These are phyloP conservation scores for Cymbopogon citratus DNA, from an alignment of 176 grass and related monocot genomes.

Conservation along the genomic window DNA sequence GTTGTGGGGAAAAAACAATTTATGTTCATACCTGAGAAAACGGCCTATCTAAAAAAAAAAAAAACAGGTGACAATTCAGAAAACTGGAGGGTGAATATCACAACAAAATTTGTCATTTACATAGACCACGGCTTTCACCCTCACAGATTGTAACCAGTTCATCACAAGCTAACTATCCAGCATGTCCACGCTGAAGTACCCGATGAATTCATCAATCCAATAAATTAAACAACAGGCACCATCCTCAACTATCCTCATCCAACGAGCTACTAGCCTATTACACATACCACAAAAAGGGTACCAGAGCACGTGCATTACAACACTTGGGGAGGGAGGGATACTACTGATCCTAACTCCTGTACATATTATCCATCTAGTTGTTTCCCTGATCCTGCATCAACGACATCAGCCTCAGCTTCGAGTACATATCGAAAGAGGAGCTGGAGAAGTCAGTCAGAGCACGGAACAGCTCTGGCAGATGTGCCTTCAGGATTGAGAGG, in stretches of 20 bases:
- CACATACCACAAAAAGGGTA: slow-evolving; percentile 19
- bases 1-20: no score
- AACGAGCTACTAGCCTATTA: slow-evolving; percentile 1
- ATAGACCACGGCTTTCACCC: not conserved
- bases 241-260: slow-evolving; percentile 26
- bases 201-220: not conserved
- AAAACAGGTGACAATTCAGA: not conserved
- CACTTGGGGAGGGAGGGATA: not conserved
- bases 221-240: slow-evolving; percentile 16
- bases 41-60: no score
- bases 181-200: not conserved
- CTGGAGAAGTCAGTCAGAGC: slow-evolving; percentile 67
- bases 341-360: slow-evolving; percentile 33
- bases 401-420: slow-evolving; percentile 57
- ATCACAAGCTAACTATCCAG: not conserved
- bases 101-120: not conserved
- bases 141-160: not conserved
- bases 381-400: slow-evolving; percentile 46
- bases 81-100: not conserved
- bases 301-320: slow-evolving; percentile 28
- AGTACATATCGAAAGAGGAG: slow-evolving; percentile 57
- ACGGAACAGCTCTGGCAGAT: slow-evolving; percentile 82
- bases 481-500: slow-evolving; percentile 63
- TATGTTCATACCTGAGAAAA: no score
- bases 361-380: slow-evolving; percentile 40